Evolutionary conservation across 2,329 filamentous ascomycete genomes (phyloP).

Genomic region (Dothistroma septosporum): DNA sequence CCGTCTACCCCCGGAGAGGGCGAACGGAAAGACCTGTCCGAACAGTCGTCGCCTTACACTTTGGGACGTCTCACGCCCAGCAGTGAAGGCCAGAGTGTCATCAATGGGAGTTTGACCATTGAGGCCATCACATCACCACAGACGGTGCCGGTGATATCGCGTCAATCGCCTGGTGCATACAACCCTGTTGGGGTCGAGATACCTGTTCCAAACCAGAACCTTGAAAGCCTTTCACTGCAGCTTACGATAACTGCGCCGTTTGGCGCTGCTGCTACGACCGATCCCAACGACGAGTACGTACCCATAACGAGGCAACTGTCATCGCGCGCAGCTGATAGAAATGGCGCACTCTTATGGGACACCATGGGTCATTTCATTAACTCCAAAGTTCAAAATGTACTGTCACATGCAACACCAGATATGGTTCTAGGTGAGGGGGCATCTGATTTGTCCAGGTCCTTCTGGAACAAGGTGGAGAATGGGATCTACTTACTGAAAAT

Average conservation of each 20-base stretch:
- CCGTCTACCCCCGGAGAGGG: neutral
- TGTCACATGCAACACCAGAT: neutral
- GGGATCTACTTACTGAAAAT: neutral
- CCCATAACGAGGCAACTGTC: neutral
- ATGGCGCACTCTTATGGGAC: neutral
- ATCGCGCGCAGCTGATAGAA: neutral
- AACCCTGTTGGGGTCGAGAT: neutral
- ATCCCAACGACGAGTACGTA: neutral
- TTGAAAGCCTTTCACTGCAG: neutral
- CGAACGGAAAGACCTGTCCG: neutral
- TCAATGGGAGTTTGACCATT: neutral
- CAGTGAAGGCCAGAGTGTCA: neutral
- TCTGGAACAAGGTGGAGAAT: neutral
- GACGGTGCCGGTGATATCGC: neutral
- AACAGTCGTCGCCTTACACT: neutral
- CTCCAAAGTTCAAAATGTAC: neutral
- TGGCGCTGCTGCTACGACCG: neutral
- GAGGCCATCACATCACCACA: neutral
- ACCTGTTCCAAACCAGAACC: neutral
- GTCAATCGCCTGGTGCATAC: neutral
- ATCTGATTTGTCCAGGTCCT: neutral
- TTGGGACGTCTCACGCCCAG: neutral
- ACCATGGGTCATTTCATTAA: neutral
- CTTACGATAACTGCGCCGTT: neutral
- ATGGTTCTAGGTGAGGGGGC: neutral